phyloP scores from a whole-genome alignment of 306 rosid genomes.

The Nissolia schottii region DNA sequence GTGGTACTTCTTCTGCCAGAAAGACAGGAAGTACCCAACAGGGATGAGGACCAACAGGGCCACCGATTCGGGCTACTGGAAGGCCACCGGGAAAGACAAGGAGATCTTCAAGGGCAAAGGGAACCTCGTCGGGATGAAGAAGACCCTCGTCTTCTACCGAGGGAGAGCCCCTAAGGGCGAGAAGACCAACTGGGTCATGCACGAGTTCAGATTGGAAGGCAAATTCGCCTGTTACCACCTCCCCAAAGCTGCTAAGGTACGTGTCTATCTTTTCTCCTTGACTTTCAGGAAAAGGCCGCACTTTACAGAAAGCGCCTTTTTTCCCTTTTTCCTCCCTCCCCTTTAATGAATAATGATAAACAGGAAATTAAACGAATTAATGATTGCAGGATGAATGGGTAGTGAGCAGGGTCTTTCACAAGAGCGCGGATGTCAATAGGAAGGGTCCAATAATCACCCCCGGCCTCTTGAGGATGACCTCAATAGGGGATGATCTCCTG shows the following conservation, averaged over 20 bases:
- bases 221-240: slow-evolving; percentile 41
- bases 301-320: slow-evolving; percentile 26
- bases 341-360: too few species aligned
- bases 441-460: slow-evolving; percentile 28
- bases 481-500: slow-evolving; percentile 49
- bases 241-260: slow-evolving; percentile 62
- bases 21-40: slow-evolving; percentile 93
- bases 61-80: slow-evolving; percentile 90
- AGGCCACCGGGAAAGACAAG: slow-evolving; percentile 90
- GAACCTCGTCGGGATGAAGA: slow-evolving; percentile 88
- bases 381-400: slow-evolving; percentile 86
- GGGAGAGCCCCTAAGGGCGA: slow-evolving; percentile 98
- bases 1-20: slow-evolving; percentile 85
- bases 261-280: not conserved
- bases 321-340: too few species aligned
- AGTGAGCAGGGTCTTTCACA: slow-evolving; percentile 77
- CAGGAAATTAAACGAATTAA: too few species aligned
- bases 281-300: not conserved
- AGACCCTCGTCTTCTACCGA: slow-evolving; percentile 84
- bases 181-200: slow-evolving; percentile 96
- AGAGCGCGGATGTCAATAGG: slow-evolving; percentile 46
- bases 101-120: slow-evolving; percentile 64
- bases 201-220: slow-evolving; percentile 81
- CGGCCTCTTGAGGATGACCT: slow-evolving; percentile 38
- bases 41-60: slow-evolving; percentile 95